Conservation (phyloP, 441 rosid species). For the Erodium trifolium region DNA sequence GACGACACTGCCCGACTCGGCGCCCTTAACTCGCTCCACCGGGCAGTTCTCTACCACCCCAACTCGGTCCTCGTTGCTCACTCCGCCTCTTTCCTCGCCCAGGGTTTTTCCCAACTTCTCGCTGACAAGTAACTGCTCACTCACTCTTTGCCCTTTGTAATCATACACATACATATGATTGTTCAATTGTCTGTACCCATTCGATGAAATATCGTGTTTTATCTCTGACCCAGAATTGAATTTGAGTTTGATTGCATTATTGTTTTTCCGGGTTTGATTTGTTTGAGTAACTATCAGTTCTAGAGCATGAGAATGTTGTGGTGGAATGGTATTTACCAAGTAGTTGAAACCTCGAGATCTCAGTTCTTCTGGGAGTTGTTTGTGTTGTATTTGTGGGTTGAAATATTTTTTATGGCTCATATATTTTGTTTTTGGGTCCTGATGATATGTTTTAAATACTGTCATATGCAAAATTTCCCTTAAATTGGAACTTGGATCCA, state of each 20-base stretch:
- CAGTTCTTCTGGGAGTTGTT: neutral
- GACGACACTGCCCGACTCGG: constrained; percentile 59
- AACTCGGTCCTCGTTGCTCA: constrained; percentile 77
- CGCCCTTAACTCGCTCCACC: constrained; percentile 77
- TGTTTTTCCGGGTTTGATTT: constrained; percentile 12
- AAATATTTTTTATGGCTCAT: neutral
- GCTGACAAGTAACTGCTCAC: constrained; percentile 56
- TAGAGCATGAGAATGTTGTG: neutral
- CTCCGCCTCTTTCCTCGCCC: constrained; percentile 79
- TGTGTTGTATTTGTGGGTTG: constrained; percentile 1
- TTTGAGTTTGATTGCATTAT: constrained; percentile 11
- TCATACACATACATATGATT: neutral
- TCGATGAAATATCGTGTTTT: neutral
- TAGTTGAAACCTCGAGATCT: neutral
- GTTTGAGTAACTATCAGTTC: constrained; percentile 4
- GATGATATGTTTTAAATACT: neutral
- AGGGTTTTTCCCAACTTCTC: constrained; percentile 80
- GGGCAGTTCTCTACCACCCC: constrained; percentile 75
- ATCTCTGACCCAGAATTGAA: neutral
- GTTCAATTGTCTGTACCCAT: neutral
- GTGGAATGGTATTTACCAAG: neutral
- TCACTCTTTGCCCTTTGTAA: neutral
- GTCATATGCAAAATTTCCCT: neutral
- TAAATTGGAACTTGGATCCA: neutral
- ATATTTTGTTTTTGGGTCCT: neutral